phyloP scores from a whole-genome alignment of 495 filamentous ascomycete species.

The Xylona heveae region DNA sequence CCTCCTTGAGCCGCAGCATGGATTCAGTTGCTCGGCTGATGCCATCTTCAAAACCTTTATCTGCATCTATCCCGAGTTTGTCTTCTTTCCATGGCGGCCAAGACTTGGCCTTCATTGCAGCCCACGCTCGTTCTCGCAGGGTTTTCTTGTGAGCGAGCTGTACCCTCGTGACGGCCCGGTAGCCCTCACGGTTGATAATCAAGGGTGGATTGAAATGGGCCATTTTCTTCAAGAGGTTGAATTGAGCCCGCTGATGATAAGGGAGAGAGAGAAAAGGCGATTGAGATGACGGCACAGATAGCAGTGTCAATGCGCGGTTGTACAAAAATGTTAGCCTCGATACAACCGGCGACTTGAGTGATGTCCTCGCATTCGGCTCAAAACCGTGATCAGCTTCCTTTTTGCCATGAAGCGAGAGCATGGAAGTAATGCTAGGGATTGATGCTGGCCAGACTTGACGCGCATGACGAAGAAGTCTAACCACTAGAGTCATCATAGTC shows the following conservation, averaged over 20 bases:
- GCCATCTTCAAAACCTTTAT: constrained; percentile 44
- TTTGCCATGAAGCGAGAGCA: constrained; percentile 11
- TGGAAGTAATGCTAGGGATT: constrained; percentile 21
- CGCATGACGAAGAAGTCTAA: constrained; percentile 36
- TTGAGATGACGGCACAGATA: constrained; percentile 28
- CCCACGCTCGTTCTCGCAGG: constrained; percentile 31
- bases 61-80: constrained; percentile 44
- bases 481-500: constrained; percentile 18
- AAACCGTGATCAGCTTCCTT: no score
- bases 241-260: constrained; percentile 38
- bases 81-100: constrained; percentile 60
- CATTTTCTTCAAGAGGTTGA: constrained; percentile 41
- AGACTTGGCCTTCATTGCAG: constrained; percentile 31
- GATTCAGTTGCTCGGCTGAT: constrained; percentile 34
- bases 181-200: constrained; percentile 36
- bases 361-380: no score
- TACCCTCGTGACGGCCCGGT: constrained; percentile 32
- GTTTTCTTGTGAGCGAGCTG: constrained; percentile 48
- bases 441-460: constrained; percentile 33
- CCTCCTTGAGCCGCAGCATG: constrained; percentile 36
- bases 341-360: no score
- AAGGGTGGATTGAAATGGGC: constrained; percentile 29
- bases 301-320: constrained; percentile 31
- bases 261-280: constrained; percentile 25
- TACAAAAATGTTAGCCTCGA: constrained; percentile 14